Evolutionary conservation across 2,329 filamentous ascomycete species (phyloP).

Genomic region (Calycina marina): DNA sequence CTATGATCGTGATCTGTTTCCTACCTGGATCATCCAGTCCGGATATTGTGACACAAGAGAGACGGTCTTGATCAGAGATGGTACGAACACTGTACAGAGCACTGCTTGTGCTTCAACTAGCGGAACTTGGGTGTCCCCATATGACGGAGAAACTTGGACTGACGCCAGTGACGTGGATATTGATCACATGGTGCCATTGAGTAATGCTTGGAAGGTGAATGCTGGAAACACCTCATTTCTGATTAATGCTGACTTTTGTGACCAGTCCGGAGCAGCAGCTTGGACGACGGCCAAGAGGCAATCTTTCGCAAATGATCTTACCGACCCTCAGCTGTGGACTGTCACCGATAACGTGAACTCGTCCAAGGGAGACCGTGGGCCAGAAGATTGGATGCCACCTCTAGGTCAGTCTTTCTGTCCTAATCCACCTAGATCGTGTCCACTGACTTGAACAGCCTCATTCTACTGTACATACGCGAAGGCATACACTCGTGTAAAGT

Average conservation of each 20-base stretch:
- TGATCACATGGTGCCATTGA: slow-evolving; percentile 70
- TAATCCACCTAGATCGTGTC: neutral
- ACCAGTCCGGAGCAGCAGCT: slow-evolving; percentile 49
- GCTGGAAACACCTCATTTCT: too few species aligned
- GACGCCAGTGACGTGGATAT: slow-evolving; percentile 60
- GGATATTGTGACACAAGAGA: slow-evolving; percentile 61
- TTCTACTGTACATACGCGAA: slow-evolving; percentile 70
- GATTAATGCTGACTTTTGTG: too few species aligned
- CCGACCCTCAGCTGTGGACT: slow-evolving; percentile 61
- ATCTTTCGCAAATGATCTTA: slow-evolving; percentile 64
- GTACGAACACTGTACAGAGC: slow-evolving; percentile 43
- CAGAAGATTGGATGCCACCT: slow-evolving; percentile 64
- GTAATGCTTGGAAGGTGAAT: slow-evolving; percentile 55
- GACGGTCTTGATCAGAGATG: slow-evolving; percentile 60
- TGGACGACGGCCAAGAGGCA: slow-evolving; percentile 58
- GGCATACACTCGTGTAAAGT: slow-evolving; percentile 66
- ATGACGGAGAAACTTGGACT: slow-evolving; percentile 60
- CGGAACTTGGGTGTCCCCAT: slow-evolving; percentile 58
- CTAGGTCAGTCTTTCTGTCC: slow-evolving; percentile 31
- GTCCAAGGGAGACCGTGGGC: slow-evolving; percentile 56
- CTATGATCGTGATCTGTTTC: slow-evolving; percentile 56
- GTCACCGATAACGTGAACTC: slow-evolving; percentile 68
- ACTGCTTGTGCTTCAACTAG: slow-evolving; percentile 46
- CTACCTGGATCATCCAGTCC: slow-evolving; percentile 35
- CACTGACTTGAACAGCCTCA: slow-evolving; percentile 23